These are phyloP conservation scores for Durusdinium trenchii DNA, from an alignment of 73 alveolate genomes.

Conservation along the genomic window DNA sequence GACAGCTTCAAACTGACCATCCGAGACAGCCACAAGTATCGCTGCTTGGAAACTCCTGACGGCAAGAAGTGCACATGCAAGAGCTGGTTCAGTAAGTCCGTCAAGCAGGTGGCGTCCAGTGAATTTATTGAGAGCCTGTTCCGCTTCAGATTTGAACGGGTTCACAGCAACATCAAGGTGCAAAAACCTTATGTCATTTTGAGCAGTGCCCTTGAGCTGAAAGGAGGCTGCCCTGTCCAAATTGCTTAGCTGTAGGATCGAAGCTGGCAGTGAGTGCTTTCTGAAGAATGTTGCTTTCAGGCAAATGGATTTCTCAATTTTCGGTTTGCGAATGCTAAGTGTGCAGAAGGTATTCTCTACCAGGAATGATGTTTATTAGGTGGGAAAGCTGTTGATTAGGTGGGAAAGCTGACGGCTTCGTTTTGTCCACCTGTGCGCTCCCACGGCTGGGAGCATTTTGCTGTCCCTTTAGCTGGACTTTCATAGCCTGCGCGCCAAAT, in stretches of 20 bases:
- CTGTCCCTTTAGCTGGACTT: too few species aligned
- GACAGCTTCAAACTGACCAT: neutral
- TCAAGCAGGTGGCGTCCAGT: neutral
- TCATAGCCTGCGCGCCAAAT: too few species aligned
- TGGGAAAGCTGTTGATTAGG: too few species aligned
- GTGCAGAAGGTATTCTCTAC: too few species aligned
- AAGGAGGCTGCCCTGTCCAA: neutral
- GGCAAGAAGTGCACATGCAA: neutral
- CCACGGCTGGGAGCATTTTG: too few species aligned
- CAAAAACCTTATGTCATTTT: constrained; percentile 11
- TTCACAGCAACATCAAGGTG: neutral
- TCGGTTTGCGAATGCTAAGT: too few species aligned
- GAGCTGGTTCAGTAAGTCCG: neutral
- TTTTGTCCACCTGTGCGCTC: too few species aligned
- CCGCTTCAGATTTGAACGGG: neutral
- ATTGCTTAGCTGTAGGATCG: neutral
- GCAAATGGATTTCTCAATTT: too few species aligned
- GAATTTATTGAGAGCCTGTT: neutral
- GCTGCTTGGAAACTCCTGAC: neutral
- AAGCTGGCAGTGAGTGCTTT: too few species aligned
- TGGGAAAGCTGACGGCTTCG: too few species aligned
- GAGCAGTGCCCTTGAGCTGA: neutral
- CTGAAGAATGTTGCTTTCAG: too few species aligned
- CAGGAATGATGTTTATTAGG: too few species aligned
- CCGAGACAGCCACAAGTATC: neutral